phyloP scores from a whole-genome alignment of 495 filamentous ascomycete genomes.

The Xylaria curta region DNA sequence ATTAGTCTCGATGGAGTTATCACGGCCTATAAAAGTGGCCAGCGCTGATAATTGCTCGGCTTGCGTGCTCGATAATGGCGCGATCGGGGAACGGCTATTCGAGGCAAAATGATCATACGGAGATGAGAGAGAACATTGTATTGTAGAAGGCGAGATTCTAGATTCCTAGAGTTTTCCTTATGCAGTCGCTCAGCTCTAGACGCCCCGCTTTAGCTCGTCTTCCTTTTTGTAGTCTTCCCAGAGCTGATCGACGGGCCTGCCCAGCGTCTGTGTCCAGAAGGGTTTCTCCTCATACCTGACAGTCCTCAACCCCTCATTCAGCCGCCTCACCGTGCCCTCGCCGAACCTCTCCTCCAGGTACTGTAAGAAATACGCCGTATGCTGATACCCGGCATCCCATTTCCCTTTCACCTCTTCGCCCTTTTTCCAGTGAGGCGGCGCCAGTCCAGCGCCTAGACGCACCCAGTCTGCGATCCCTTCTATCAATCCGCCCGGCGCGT shows the following conservation, averaged over 20 bases:
- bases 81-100: conserved; percentile 10
- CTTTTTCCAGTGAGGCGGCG: conserved; percentile 84
- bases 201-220: neutral
- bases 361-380: conserved; percentile 90
- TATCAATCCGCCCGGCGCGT: conserved; percentile 77
- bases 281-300: conserved; percentile 61
- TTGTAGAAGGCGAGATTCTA: conserved; percentile 16
- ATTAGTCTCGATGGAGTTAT: conserved; percentile 2
- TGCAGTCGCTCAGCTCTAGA: neutral
- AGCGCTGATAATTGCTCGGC: neutral
- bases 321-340: conserved; percentile 67
- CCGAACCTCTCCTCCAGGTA: conserved; percentile 73
- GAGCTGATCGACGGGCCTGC: conserved; percentile 66
- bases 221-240: conserved; percentile 71
- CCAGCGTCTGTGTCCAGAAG: conserved; percentile 78
- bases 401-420: conserved; percentile 54
- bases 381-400: conserved; percentile 94
- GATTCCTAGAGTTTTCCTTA: neutral
- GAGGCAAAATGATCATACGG: neutral
- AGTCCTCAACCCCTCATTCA: conserved; percentile 74
- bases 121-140: neutral
- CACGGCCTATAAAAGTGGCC: neutral
- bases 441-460: conserved; percentile 72
- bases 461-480: conserved; percentile 98
- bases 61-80: conserved; percentile 15